Conservation (phyloP, 2,329 filamentous ascomycete species). For the Didymella segeticola region DNA sequence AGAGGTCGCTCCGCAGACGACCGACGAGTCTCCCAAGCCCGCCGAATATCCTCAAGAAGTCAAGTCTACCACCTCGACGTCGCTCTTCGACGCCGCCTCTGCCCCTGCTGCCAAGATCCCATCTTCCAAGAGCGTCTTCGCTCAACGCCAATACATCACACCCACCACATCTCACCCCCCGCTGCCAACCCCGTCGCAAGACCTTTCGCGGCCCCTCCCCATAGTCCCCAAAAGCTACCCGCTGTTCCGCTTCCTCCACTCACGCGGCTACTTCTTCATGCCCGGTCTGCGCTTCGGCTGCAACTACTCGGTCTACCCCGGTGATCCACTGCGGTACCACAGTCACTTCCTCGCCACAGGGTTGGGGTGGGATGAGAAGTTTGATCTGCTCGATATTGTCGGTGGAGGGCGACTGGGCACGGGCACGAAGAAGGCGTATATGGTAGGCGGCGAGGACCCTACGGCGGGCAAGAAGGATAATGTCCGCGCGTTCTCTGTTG, state of each 20-base stretch:
- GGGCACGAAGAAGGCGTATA: conserved; percentile 92
- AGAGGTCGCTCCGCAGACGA: neutral
- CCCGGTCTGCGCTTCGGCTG: conserved; percentile 94
- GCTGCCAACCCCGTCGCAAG: conserved; percentile 28
- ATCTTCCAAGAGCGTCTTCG: conserved; percentile 20
- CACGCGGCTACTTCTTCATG: conserved; percentile 82
- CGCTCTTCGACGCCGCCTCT: conserved; percentile 36
- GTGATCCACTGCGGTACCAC: conserved; percentile 92
- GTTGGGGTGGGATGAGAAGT: conserved; percentile 84
- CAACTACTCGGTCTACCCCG: conserved; percentile 92
- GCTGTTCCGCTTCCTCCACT: conserved; percentile 81
- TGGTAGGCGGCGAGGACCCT: conserved; percentile 73
- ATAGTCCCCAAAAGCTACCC: conserved; percentile 62
- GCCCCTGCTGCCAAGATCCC: conserved; percentile 15
- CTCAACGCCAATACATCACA: conserved; percentile 49
- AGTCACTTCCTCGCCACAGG: conserved; percentile 91
- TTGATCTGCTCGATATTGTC: conserved; percentile 84
- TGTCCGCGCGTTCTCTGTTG: conserved; percentile 80
- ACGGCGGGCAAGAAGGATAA: conserved; percentile 26
- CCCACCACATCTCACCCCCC: conserved; percentile 55
- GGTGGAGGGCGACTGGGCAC: conserved; percentile 88
- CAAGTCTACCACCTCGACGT: conserved; percentile 12
- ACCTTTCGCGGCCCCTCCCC: conserved; percentile 41
- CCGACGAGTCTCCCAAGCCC: neutral
- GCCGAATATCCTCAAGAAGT: conserved; percentile 1